A percentile compares a stretch with the other conserved stretches of the same genome.
Conservation (phyloP, 305 asterid genomes). For the Rubia balearica region DNA sequence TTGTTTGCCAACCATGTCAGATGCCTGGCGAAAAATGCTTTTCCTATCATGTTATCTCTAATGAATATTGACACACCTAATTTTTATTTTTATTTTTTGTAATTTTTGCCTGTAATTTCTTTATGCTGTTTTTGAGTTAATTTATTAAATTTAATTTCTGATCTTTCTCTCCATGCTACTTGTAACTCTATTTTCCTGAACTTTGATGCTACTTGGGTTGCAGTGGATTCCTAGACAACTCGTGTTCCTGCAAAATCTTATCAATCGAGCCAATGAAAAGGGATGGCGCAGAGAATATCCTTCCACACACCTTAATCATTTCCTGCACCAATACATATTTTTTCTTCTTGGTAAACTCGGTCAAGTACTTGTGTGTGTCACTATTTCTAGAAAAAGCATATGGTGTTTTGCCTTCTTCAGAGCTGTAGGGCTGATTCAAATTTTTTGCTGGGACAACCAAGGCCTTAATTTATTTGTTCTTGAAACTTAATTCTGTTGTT, state of each 20-base stretch:
- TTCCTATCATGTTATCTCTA: not conserved
- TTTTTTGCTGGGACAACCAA: not conserved
- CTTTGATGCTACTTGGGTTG: conserved; percentile 25
- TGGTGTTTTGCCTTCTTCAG: not conserved
- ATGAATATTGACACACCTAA: not conserved
- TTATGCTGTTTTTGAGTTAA: not conserved
- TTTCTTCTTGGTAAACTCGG: not conserved
- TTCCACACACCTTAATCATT: conserved; percentile 28
- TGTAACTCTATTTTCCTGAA: not conserved
- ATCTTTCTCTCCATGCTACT: conserved; percentile 1
- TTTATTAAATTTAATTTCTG: not conserved
- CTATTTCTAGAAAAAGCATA: not conserved
- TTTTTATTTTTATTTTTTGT: not conserved
- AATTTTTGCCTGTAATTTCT: not conserved
- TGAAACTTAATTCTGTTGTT: not conserved
- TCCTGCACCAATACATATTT: not conserved
- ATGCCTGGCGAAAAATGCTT: not conserved
- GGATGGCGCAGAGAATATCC: conserved; percentile 98
- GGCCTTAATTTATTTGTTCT: conserved; percentile 1
- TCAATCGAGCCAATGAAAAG: conserved; percentile 84
- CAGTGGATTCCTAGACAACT: conserved; percentile 81
- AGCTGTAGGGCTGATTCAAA: not conserved
- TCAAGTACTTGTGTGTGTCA: not conserved
- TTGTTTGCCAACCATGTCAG: not conserved
- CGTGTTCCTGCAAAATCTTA: conserved; percentile 43